phyloP scores from a whole-genome alignment of 1,284 basidiomycete genomes.

The Apiotrichum brassicae region DNA sequence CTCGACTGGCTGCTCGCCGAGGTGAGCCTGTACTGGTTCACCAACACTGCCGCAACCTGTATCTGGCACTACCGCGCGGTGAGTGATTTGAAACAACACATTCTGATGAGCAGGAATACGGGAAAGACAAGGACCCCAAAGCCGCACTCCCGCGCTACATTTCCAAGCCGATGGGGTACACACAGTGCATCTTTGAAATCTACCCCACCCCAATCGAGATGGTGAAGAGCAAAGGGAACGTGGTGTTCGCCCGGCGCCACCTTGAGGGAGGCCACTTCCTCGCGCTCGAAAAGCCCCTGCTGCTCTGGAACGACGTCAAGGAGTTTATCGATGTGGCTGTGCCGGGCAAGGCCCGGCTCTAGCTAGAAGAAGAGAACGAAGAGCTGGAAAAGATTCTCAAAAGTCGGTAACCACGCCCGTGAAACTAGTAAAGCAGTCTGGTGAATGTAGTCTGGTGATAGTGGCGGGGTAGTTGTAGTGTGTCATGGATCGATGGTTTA shows the following conservation, averaged over 20 bases:
- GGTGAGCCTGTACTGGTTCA: slow-evolving; percentile 47
- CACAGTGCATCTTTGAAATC: slow-evolving; percentile 45
- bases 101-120: slow-evolving; percentile 20
- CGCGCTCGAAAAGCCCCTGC: slow-evolving; percentile 48
- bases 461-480: too few relatives aligned
- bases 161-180: slow-evolving; percentile 45
- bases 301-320: slow-evolving; percentile 38
- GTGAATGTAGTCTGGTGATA: too few relatives aligned
- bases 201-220: slow-evolving; percentile 40
- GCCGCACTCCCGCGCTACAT: slow-evolving; percentile 23
- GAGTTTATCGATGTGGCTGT: slow-evolving; percentile 28
- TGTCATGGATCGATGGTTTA: too few relatives aligned
- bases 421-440: too few relatives aligned
- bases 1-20: slow-evolving; percentile 37
- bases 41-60: slow-evolving; percentile 45
- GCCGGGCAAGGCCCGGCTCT: neutral
- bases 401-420: too few relatives aligned
- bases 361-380: too few relatives aligned
- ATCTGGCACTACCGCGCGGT: slow-evolving; percentile 48
- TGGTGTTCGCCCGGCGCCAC: slow-evolving; percentile 41
- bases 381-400: too few relatives aligned
- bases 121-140: slow-evolving; percentile 11
- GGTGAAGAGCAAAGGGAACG: slow-evolving; percentile 38
- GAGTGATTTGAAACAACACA: slow-evolving; percentile 17
- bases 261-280: slow-evolving; percentile 46